Percentiles rank a stretch among this genome's conserved stretches.
Conservation (phyloP, 2,329 filamentous ascomycete species). For the Verticillium dahliae region DNA sequence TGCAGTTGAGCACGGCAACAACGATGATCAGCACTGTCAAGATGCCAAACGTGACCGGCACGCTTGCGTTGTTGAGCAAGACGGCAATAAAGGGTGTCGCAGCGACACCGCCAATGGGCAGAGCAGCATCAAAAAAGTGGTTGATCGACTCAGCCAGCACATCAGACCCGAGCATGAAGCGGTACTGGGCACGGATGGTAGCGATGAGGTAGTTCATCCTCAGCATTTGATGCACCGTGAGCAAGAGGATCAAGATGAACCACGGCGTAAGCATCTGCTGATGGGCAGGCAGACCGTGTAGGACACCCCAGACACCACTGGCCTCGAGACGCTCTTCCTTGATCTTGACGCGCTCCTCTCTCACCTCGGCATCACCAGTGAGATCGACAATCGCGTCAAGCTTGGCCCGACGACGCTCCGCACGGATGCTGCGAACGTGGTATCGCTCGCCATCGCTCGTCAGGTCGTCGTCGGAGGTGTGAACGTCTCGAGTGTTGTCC, state of each 20-base stretch:
- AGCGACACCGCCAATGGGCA: constrained; percentile 63
- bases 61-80: constrained; percentile 60
- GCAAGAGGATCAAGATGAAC: constrained; percentile 64
- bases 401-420: constrained; percentile 46
- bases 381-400: constrained; percentile 57
- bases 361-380: constrained; percentile 48
- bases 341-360: constrained; percentile 43
- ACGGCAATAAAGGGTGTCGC: constrained; percentile 66
- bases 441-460: constrained; percentile 38
- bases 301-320: constrained; percentile 63
- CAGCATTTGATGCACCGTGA: constrained; percentile 53
- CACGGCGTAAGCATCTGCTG: constrained; percentile 62
- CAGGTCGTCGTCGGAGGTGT: constrained; percentile 51
- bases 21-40: constrained; percentile 52
- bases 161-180: constrained; percentile 52
- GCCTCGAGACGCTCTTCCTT: constrained; percentile 52
- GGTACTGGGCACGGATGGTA: constrained; percentile 63
- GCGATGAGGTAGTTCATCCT: constrained; percentile 67
- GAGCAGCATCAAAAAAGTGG: constrained; percentile 33
- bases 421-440: constrained; percentile 33
- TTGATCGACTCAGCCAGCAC: constrained; percentile 26
- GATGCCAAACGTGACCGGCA: constrained; percentile 49
- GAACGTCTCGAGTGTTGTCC: constrained; percentile 31
- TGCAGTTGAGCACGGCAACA: constrained; percentile 59
- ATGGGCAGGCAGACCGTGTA: constrained; percentile 58